These are phyloP conservation scores for Thermochaetoides dissita DNA, from an alignment of 2,329 filamentous ascomycete genomes.

Conservation along the genomic window DNA sequence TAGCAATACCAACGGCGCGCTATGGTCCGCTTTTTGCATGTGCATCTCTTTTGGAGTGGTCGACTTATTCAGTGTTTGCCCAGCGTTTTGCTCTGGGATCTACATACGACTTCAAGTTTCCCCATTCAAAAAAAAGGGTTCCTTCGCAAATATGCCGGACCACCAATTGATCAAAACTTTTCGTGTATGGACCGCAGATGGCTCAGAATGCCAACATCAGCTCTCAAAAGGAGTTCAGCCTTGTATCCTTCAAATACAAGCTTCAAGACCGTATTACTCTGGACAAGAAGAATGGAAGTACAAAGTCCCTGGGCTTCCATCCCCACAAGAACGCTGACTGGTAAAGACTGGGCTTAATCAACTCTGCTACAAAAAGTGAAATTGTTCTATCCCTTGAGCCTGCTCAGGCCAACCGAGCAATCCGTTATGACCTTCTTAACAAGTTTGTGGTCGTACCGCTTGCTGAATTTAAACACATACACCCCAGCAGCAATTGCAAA, in stretches of 20 bases:
- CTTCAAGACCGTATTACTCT: conserved; percentile 15
- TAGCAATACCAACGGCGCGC: no score
- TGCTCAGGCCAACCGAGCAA: conserved; percentile 22
- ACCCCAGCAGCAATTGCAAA: conserved; percentile 3
- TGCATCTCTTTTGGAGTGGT: no score
- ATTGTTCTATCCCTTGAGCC: conserved; percentile 17
- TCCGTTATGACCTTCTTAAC: conserved; percentile 16
- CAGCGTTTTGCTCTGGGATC: no score
- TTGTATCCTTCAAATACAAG: conserved; percentile 8
- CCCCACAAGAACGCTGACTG: conserved; percentile 10
- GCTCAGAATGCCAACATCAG: no score
- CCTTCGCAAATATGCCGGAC: background rate
- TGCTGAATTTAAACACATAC: conserved; percentile 19
- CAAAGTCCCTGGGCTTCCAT: conserved; percentile 15
- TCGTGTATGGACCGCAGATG: background rate
- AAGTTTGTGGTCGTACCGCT: conserved; percentile 23
- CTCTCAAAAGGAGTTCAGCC: background rate
- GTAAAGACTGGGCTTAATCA: conserved; percentile 18
- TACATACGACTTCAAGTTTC: no score
- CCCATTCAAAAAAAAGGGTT: no score
- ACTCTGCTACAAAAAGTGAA: conserved; percentile 10
- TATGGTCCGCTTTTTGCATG: no score
- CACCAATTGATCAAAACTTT: background rate
- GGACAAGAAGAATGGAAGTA: conserved; percentile 18
- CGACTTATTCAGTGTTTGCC: no score